These are phyloP conservation scores for Gonapodya prolifera DNA, from an alignment of 192 early-diverging fungal genomes.

Conservation along the genomic window DNA sequence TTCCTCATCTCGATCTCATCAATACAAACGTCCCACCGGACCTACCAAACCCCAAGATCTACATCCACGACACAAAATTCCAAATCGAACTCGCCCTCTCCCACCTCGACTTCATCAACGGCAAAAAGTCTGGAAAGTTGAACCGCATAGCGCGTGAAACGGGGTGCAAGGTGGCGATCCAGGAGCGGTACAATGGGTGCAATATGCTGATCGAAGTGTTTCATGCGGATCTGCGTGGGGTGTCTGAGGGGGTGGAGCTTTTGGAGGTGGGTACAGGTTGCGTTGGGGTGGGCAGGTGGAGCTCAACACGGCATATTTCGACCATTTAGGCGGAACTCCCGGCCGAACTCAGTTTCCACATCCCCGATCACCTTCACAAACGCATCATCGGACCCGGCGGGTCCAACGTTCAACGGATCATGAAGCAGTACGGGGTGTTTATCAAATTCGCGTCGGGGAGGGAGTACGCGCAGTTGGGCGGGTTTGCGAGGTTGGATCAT, in stretches of 20 bases:
- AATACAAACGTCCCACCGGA: background rate
- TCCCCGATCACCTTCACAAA: conserved; percentile 73
- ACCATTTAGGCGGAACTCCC: conserved; percentile 58
- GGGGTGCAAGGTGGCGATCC: conserved; percentile 55
- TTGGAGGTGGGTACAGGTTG: conserved; percentile 28
- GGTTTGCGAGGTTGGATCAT: conserved; percentile 66
- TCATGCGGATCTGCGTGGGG: conserved; percentile 31
- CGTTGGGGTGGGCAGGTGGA: background rate
- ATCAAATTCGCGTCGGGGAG: conserved; percentile 74
- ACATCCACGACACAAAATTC: conserved; percentile 53
- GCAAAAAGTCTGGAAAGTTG: conserved; percentile 81
- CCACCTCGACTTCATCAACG: conserved; percentile 75
- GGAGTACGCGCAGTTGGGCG: conserved; percentile 56
- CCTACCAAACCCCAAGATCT: conserved; percentile 14
- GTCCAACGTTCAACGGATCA: conserved; percentile 79
- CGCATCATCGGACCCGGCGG: conserved; percentile 79
- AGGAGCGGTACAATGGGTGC: conserved; percentile 54
- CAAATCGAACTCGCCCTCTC: conserved; percentile 61
- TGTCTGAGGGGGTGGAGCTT: conserved; percentile 53
- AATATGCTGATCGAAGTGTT: conserved; percentile 72
- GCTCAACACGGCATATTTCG: background rate
- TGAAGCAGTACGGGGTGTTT: conserved; percentile 80
- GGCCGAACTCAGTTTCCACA: conserved; percentile 71
- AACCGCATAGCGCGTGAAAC: conserved; percentile 69
- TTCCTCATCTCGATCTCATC: too few species aligned